Evolutionary conservation across 352 stramenopile species (phyloP).

Genomic region (Globisporangium paroecandrum): DNA sequence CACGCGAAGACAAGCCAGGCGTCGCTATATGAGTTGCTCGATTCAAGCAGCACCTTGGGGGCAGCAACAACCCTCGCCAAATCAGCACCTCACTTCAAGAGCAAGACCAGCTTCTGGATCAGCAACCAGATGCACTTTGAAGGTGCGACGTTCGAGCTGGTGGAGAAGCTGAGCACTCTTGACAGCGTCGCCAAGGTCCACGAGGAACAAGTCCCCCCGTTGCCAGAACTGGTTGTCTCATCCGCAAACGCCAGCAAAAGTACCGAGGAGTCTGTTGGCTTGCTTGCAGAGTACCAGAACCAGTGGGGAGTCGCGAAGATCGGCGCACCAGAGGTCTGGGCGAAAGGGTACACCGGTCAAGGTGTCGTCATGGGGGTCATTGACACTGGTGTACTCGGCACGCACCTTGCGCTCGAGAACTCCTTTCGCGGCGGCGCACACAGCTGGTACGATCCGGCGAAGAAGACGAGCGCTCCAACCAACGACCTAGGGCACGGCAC

Average conservation of each 20-base stretch:
- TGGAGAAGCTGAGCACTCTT: conserved; percentile 18
- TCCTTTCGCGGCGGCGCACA: background rate
- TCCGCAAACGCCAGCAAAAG: background rate
- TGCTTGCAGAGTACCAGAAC: background rate
- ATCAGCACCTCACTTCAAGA: conserved; percentile 7
- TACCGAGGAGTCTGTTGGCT: too few relatives aligned
- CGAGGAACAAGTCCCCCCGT: conserved; percentile 14
- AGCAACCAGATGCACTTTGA: conserved; percentile 19
- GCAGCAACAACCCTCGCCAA: background rate
- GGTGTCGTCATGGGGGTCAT: background rate
- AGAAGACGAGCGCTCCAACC: background rate
- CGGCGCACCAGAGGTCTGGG: background rate
- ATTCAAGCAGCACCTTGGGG: background rate
- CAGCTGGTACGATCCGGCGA: background rate
- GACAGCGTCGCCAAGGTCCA: conserved; percentile 13
- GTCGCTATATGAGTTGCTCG: background rate
- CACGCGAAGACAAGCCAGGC: conserved; percentile 2
- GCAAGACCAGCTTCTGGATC: conserved; percentile 18
- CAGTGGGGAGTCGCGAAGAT: conserved; percentile 7
- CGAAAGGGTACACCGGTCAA: background rate
- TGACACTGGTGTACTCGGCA: background rate
- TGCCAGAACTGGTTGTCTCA: background rate
- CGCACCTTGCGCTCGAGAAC: background rate
- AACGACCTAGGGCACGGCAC: background rate
- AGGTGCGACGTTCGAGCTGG: conserved; percentile 16